Evolutionary conservation across 2,329 filamentous ascomycete species (phyloP).

Genomic region (Colletotrichum salicis): DNA sequence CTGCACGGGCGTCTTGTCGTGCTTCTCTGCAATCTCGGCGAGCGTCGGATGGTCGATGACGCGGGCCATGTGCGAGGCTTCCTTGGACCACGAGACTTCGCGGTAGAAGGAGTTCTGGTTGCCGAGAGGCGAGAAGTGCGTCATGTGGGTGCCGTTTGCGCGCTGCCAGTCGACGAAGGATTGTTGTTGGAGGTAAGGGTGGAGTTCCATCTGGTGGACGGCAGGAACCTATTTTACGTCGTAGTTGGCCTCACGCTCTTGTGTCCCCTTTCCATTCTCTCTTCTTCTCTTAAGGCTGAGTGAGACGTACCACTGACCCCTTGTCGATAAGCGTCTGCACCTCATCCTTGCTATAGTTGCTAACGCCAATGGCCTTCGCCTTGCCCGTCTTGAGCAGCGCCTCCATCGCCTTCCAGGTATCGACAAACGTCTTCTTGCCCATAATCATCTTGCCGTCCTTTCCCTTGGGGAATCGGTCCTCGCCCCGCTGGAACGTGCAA

Average conservation of each 20-base stretch:
- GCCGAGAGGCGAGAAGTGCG: slow-evolving; percentile 47
- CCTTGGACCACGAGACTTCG: slow-evolving; percentile 43
- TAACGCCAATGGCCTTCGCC: slow-evolving; percentile 56
- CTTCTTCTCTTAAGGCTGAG: background rate
- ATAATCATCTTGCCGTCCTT: slow-evolving; percentile 36
- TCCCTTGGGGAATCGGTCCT: slow-evolving; percentile 35
- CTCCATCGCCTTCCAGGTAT: slow-evolving; percentile 47
- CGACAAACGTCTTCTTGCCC: slow-evolving; percentile 38
- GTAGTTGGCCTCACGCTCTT: background rate
- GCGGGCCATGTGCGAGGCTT: slow-evolving; percentile 42
- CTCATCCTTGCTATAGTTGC: background rate
- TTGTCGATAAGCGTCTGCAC: background rate
- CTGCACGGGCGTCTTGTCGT: slow-evolving; percentile 45
- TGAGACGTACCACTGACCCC: background rate
- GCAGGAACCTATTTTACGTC: slow-evolving; percentile 5
- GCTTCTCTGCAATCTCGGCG: slow-evolving; percentile 41
- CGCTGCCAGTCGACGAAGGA: slow-evolving; percentile 39
- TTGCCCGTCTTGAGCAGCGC: slow-evolving; percentile 41
- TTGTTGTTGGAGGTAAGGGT: slow-evolving; percentile 63
- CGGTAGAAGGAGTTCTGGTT: slow-evolving; percentile 47
- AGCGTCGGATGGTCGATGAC: slow-evolving; percentile 43
- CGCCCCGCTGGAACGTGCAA: background rate
- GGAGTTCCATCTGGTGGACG: slow-evolving; percentile 68
- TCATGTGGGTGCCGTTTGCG: slow-evolving; percentile 43
- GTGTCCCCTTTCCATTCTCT: background rate